These are phyloP conservation scores for Cutaneotrichosporon cutaneum DNA, from an alignment of 1,284 basidiomycete species.

Conservation along the genomic window DNA sequence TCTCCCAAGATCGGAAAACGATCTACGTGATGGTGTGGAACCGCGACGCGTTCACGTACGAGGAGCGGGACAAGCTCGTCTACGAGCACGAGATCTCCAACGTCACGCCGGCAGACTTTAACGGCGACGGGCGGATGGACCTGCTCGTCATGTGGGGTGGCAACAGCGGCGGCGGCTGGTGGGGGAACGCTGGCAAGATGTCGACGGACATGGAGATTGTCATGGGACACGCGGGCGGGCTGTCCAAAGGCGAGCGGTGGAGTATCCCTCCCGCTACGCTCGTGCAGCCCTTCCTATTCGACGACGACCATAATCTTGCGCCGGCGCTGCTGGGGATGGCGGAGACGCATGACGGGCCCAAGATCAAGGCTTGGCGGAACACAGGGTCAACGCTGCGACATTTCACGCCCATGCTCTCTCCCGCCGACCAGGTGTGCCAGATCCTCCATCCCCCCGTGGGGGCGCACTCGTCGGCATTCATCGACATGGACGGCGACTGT, in stretches of 20 bases:
- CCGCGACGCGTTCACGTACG: conserved; percentile 59
- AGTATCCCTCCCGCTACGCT: conserved; percentile 27
- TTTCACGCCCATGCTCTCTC: conserved; percentile 11
- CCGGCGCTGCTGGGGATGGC: conserved; percentile 80
- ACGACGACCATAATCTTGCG: conserved; percentile 81
- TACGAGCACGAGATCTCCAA: conserved; percentile 60
- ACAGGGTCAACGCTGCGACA: conserved; percentile 31
- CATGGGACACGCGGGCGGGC: conserved; percentile 58
- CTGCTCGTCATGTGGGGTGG: conserved; percentile 73
- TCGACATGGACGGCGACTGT: conserved; percentile 95
- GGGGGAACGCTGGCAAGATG: conserved; percentile 31
- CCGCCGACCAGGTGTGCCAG: conserved; percentile 58
- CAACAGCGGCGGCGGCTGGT: conserved; percentile 55
- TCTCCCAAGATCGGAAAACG: conserved; percentile 70
- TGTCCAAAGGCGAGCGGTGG: conserved; percentile 56
- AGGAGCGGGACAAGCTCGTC: conserved; percentile 48
- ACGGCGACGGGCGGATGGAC: conserved; percentile 87
- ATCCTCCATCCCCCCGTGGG: conserved; percentile 58
- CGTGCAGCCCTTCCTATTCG: conserved; percentile 77
- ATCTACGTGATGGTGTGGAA: conserved; percentile 79
- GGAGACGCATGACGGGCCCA: not conserved
- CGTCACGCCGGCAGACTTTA: conserved; percentile 87
- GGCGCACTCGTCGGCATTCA: conserved; percentile 92
- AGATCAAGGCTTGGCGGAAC: conserved; percentile 20
- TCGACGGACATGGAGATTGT: conserved; percentile 68